Evolutionary conservation across 2,329 filamentous ascomycete genomes (phyloP).

Genomic region (Fusarium beomiforme): DNA sequence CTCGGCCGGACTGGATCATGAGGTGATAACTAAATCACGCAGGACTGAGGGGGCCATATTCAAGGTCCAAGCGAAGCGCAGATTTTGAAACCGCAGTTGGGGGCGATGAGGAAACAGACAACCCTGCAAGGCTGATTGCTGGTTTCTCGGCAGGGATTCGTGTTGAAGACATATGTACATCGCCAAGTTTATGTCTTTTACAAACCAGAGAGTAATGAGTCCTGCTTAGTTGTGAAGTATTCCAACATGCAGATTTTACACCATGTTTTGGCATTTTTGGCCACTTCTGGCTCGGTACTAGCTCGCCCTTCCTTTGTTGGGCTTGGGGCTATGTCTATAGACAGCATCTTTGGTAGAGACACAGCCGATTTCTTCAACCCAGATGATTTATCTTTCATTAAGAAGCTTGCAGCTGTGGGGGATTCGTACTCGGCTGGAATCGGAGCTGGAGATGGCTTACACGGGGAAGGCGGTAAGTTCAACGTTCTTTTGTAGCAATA

Average conservation of each 20-base stretch:
- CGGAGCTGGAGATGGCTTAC: slow-evolving; percentile 10
- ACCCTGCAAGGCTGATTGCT: not conserved
- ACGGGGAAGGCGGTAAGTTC: not conserved
- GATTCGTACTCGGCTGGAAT: slow-evolving; percentile 31
- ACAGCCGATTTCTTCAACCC: not conserved
- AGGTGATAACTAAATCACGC: not conserved
- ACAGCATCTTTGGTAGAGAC: accelerated
- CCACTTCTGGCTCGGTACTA: not conserved
- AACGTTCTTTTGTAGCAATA: accelerated
- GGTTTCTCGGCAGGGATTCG: not conserved
- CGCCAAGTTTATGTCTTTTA: not conserved
- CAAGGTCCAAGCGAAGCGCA: not conserved
- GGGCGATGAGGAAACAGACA: not conserved
- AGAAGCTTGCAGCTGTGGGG: slow-evolving; percentile 12
- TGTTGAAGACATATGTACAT: not conserved
- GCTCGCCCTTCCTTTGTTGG: not conserved
- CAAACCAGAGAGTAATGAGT: not conserved
- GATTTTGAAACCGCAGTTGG: not conserved
- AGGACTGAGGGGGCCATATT: not conserved
- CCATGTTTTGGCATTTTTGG: not conserved
- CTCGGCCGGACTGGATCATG: not conserved
- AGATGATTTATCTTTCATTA: not conserved
- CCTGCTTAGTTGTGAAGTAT: not conserved
- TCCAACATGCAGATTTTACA: not conserved
- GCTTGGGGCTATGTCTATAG: not conserved